These are phyloP conservation scores for Suillus brevipes DNA, from an alignment of 768 basidiomycete species.

Conservation along the genomic window DNA sequence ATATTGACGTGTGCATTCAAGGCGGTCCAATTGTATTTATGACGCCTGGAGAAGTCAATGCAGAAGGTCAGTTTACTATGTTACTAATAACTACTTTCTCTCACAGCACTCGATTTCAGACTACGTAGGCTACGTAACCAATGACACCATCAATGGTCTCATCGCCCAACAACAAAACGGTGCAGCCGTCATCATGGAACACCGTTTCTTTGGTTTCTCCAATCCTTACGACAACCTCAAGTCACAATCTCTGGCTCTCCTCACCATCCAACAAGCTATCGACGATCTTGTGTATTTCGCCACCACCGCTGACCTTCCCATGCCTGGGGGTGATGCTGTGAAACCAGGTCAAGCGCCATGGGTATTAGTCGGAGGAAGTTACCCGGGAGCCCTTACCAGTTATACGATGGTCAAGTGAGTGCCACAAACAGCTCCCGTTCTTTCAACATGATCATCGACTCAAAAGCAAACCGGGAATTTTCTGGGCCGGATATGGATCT, in stretches of 20 bases:
- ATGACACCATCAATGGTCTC: slow-evolving; percentile 59
- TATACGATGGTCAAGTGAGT: slow-evolving; percentile 71
- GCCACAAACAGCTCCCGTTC: not conserved
- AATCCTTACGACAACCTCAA: slow-evolving; percentile 66
- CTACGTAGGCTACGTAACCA: slow-evolving; percentile 57
- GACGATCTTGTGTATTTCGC: slow-evolving; percentile 73
- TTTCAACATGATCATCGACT: slow-evolving; percentile 6
- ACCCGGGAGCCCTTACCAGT: slow-evolving; percentile 50
- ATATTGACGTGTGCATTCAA: not conserved
- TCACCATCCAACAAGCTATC: slow-evolving; percentile 74
- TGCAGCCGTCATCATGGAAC: slow-evolving; percentile 64
- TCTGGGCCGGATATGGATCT: slow-evolving; percentile 44
- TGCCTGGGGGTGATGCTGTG: slow-evolving; percentile 62
- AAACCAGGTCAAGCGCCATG: slow-evolving; percentile 51
- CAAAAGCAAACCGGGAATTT: slow-evolving; percentile 38
- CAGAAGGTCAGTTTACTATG: not conserved
- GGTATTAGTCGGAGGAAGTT: slow-evolving; percentile 45
- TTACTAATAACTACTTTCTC: not conserved
- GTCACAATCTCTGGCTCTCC: slow-evolving; percentile 48
- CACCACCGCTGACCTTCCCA: slow-evolving; percentile 62
- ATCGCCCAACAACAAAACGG: slow-evolving; percentile 68
- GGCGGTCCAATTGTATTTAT: not conserved
- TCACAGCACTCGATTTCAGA: slow-evolving; percentile 9
- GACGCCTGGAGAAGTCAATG: not conserved
- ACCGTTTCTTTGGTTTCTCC: slow-evolving; percentile 73